Base-by-base conservation (phyloP, 2,329 filamentous ascomycete genomes). In the Cytospora leucostoma region DNA sequence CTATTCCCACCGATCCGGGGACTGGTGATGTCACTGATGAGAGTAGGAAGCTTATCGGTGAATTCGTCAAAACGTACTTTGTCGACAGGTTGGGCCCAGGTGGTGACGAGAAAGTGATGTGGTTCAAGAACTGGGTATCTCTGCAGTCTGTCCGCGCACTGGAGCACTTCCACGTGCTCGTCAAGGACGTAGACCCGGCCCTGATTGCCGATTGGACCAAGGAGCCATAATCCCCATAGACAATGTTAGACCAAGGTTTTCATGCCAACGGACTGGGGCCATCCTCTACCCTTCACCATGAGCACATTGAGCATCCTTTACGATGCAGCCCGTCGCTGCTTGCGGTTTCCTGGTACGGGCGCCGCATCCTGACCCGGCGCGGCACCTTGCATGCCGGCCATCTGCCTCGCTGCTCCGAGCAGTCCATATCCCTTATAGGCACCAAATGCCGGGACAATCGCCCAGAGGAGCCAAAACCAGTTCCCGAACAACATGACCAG, bases 111-210 rank as follows among this genome's bases (percentile, higher is more conserved):
- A 78, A 77, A 56, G 85, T 89, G 52, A 74, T 93, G 65, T 98
- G 93, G 92, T 97, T 97, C 78, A 96, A 94, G 82, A 97, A 97
- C 70, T 97, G 93, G 93, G 88, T 87, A 65, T 87, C 88, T 33
- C 78, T 97, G 73, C 96, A 97, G 79, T 96, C 91, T 70, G 90
- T 97, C 50, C 86, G 93, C 70, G 85, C 90, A 3, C 80, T 97
- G 54, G 93, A 97, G 78, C 94, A 97, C 74, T 88, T 97, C 71
- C 94, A 98, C 75, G 87, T 98, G 38, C 72, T 89, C 70, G 84
- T 89, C 57, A 82, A 77, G 60, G 79, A 84, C 69, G 84, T 80
- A 32, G 79, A 80, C 54, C 77, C 81, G 35, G 80, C 80, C 34
- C 73, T 82, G 63, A 66, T 88, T 64, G 75, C 82, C 67, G 77